Evolutionary conservation across 148 eudicot species (phyloP), one percentile per base, ranked within the genome.

Genomic region (Tetragonia tetragonoides): DNA sequence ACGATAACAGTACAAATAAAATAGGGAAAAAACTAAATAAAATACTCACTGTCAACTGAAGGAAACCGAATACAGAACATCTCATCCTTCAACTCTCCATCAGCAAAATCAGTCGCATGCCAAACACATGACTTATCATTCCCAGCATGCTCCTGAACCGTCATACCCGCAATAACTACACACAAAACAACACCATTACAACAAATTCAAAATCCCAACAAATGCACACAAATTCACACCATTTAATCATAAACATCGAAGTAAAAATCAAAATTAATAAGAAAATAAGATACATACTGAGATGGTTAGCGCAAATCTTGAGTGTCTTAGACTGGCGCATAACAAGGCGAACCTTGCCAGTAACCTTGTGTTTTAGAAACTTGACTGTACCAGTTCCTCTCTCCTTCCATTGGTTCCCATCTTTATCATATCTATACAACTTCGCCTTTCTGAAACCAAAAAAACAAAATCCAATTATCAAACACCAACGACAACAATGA

Each of bases 111-210:
- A 73, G 86, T 75, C 16, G 99, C 99, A 81, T 92, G 94, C 99
- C 99, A 95, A 70, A 95, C 97, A 77, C 99, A 95, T 0, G 96
- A 95, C 82, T 95, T 95, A 4, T 95, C 99, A 75, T 91, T 95
- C 42, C 99, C 99, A 11, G 92, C 91, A 74, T 95, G 97, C 74
- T 95, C 99, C 84, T 95, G 99, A 47, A 92, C 91, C 6, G 96
- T 76, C 92, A 92, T 89, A 7, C 91, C 86, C 0, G 90, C 80
- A 53, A 86, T 78, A 63, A 95, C 99, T 92, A 70, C 46, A 14
- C 67, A 59, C 3, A 14, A 15, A 66, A 76, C 78, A 73, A 68
- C 70, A 53, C 39, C 24, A 21, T 68, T 28, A 28, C 6, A 21
- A 39, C 51, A 6, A 21, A 10, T 7, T 64, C 28, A 51, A n/a